A percentile compares a stretch with the other conserved stretches of the same genome.
Conservation (phyloP, 306 rosid species). For the Prinsepia uniflora region DNA sequence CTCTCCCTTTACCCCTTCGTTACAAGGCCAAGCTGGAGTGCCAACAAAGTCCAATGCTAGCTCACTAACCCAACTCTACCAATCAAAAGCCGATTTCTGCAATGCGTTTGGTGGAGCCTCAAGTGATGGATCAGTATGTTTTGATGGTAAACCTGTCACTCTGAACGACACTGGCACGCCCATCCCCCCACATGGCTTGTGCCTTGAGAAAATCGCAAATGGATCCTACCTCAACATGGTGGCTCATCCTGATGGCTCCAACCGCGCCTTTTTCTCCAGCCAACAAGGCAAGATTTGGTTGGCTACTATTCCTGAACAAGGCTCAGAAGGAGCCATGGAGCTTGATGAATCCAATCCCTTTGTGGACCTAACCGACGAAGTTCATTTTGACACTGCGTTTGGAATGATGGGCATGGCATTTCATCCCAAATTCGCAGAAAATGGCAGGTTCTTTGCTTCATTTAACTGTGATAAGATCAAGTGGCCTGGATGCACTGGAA, state of each 20-base stretch:
- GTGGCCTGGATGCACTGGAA: conserved; percentile 88
- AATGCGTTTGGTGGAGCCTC: conserved; percentile 77
- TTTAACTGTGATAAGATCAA: conserved; percentile 82
- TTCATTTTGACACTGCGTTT: conserved; percentile 60
- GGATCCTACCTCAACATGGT: conserved; percentile 88
- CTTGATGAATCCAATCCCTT: conserved; percentile 75
- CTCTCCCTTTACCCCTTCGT: conserved; percentile 80
- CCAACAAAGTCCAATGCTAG: conserved; percentile 38
- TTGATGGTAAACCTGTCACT: conserved; percentile 63
- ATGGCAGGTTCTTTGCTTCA: conserved; percentile 92
- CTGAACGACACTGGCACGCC: conserved; percentile 45
- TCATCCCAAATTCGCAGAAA: conserved; percentile 72
- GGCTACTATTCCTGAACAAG: conserved; percentile 69
- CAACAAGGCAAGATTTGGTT: conserved; percentile 84
- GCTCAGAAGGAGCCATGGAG: conserved; percentile 53
- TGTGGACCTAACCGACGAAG: conserved; percentile 81
- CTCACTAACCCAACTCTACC: conserved; percentile 68
- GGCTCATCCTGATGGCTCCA: conserved; percentile 91
- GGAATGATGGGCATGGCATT: conserved; percentile 98
- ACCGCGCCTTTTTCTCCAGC: conserved; percentile 75
- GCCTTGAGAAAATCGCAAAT: conserved; percentile 92
- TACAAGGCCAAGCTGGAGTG: conserved; percentile 56
- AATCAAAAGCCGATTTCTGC: conserved; percentile 74
- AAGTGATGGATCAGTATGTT: conserved; percentile 56
- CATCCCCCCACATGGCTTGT: conserved; percentile 62